Conservation (phyloP, 2,329 filamentous ascomycete species). For the Penicillium expansum region DNA sequence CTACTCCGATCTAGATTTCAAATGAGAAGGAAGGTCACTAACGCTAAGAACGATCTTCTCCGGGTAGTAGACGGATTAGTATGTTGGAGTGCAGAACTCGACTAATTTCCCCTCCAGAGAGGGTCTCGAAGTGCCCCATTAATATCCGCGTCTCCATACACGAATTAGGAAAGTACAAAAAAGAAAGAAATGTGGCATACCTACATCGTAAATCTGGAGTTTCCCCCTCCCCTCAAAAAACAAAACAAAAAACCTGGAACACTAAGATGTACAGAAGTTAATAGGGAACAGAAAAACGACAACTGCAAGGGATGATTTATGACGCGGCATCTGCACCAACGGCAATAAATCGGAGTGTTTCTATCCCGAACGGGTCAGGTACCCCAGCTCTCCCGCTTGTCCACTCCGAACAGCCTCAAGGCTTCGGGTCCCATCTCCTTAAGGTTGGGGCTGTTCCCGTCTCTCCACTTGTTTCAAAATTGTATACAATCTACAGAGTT, state of each 20-base stretch:
- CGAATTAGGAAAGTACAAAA: not conserved
- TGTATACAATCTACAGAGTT: not conserved
- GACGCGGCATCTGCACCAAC: conserved; percentile 4
- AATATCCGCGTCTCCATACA: conserved; percentile 2
- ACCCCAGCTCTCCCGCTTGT: not conserved
- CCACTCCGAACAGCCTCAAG: conserved; percentile 2
- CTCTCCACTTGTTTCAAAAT: conserved; percentile 4
- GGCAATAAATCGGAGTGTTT: not conserved
- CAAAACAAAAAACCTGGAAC: too few relatives aligned
- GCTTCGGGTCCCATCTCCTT: conserved; percentile 8
- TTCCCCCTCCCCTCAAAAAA: not conserved
- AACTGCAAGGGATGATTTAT: conserved; percentile 7
- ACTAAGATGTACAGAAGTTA: not conserved
- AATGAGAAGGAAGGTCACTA: not conserved
- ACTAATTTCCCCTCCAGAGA: not conserved
- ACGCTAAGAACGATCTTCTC: not conserved
- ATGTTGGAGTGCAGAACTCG: not conserved
- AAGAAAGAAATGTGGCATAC: not conserved
- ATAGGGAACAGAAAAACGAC: not conserved
- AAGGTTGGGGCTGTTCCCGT: conserved; percentile 16
- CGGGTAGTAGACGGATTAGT: not conserved
- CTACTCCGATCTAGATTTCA: conserved; percentile 12
- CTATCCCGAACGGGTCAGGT: not conserved
- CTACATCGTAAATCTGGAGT: not conserved
- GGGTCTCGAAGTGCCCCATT: not conserved